Evolutionary conservation across 2,329 filamentous ascomycete species (phyloP), one percentile per base, ranked within the genome.

Genomic region (Diaporthe batatas): DNA sequence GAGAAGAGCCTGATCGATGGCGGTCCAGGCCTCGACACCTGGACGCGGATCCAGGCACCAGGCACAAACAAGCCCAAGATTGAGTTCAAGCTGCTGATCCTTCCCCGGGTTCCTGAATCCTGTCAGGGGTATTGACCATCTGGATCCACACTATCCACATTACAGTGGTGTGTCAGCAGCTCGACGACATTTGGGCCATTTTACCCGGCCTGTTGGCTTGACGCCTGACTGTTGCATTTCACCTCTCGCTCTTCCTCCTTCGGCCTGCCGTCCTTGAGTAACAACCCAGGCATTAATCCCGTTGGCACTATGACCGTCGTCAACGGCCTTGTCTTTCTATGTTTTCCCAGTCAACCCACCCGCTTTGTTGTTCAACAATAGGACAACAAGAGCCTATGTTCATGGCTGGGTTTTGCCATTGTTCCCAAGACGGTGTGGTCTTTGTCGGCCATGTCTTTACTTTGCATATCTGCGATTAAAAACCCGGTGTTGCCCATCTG

Each of bases 41-140:
- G 8, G 11, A 36, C 29, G 21, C 12, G 25, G 3, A 36, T 36
- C 59, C n/a, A 51, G 44, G 59, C 25, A 65, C n/a, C n/a, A n/a
- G n/a, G n/a, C n/a, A n/a, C n/a, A n/a, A n/a, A n/a, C 25, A 16
- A 44, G 34, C 34, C 18, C 42, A 49, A 64, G 10, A 49, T 21
- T 34, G 59, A 49, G 59, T 49, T 64, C 42, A 25, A 49, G 25
- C 29, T 65, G 44, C 21, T 65, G 62, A 65, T 65, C 62, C 36
- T 36, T 51, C 44, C 44, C 62, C 29, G 44, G 62, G 44, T 67
- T 67, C 47, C 62, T 53, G 62, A 21, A 67, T 53, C 62, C 62
- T 53, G 62, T 53, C 62, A 67, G 47, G 62, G 62, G 47, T 34
- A 53, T 11, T 51, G 18, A 18, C 6, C 44, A 23, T 18, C 44